These are phyloP conservation scores for Trichosanthes truncata DNA, from an alignment of 306 rosid species.

Conservation along the genomic window DNA sequence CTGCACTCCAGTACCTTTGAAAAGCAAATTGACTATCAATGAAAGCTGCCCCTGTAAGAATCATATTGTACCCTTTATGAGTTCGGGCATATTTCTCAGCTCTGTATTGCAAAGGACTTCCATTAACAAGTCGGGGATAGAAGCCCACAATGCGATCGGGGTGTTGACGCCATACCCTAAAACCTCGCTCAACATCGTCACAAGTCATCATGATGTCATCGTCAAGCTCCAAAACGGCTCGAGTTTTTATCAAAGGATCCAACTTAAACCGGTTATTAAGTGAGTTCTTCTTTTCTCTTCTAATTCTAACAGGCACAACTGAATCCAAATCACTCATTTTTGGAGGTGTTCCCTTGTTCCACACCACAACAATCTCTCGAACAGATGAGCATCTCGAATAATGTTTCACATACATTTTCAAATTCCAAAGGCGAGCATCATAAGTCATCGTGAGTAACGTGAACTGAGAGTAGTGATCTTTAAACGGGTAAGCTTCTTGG, in stretches of 20 bases:
- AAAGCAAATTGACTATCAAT: conserved; percentile 68
- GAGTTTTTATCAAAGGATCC: conserved; percentile 67
- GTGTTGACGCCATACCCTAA: conserved; percentile 82
- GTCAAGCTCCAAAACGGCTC: conserved; percentile 96
- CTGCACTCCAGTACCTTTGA: conserved; percentile 68
- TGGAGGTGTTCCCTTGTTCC: conserved; percentile 98
- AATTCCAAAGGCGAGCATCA: conserved; percentile 94
- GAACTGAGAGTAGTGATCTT: conserved; percentile 84
- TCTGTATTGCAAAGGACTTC: conserved; percentile 60
- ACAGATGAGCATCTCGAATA: conserved; percentile 94
- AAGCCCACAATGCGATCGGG: conserved; percentile 88
- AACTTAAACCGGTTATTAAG: conserved; percentile 71
- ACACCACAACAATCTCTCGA: conserved; percentile 84
- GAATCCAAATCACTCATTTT: conserved; percentile 67
- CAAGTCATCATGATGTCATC: conserved; percentile 99
- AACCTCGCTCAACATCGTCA: conserved; percentile 91
- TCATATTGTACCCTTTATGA: conserved; percentile 86
- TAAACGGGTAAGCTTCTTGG: conserved; percentile 64
- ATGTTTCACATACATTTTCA: conserved; percentile 82
- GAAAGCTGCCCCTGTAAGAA: conserved; percentile 96
- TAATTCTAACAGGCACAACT: conserved; percentile 71
- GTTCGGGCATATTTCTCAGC: conserved; percentile 70
- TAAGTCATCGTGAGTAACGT: conserved; percentile 91
- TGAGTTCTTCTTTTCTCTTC: conserved; percentile 73
- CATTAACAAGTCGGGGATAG: conserved; percentile 75